Base-by-base conservation (phyloP, 2,329 filamentous ascomycete species). In the Aspergillus tubingensis region DNA sequence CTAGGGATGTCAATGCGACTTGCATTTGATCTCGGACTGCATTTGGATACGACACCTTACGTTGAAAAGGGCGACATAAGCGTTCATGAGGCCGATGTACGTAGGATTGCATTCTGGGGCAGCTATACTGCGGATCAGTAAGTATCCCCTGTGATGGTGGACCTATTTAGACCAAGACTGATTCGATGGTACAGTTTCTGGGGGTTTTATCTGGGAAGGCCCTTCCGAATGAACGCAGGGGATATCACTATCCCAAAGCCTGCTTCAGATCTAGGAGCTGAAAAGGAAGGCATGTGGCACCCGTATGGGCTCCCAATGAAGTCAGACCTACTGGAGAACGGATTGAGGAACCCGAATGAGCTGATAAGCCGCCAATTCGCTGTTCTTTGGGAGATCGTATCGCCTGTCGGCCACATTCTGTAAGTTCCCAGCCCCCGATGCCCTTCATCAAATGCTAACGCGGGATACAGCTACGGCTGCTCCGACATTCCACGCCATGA, bases 301-400 rank as follows among this genome's bases (percentile, higher is more conserved):
- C 60, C 68, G 2, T 70, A 70, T 25, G 68, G 65, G 2, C 61
- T 65, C 15, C 52, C 62, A 2, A 30, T 54, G 15, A 61, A 62
- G 7, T 62, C 69, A 5, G 57, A 57, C 11, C 39, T 52, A 25
- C 48, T 68, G 3, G 59, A 63, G 8, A 57, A 52, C 2, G 70
- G 67, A 6, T 55, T 77, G 32, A 70, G 61, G 7, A 55, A 55
- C 13, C 53, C 53, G 11, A 55, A 55, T 32, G 39, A 55, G 11
- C 30, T 55, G 17, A 47, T 55, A 11, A 55, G 53, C 10, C 53
- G 53, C 5, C 53, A 55, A 25, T 55, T 55, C 6, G 72, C 77
- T 0, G 66, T 75, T n/a, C 64, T 80, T 0, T 79, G 77, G 72
- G 77, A 80, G 59, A 78, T 77, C 55, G 76, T 80, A 15, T 76